Conservation (phyloP, 208 protist species). For the Acanthamoeba triangularis region DNA sequence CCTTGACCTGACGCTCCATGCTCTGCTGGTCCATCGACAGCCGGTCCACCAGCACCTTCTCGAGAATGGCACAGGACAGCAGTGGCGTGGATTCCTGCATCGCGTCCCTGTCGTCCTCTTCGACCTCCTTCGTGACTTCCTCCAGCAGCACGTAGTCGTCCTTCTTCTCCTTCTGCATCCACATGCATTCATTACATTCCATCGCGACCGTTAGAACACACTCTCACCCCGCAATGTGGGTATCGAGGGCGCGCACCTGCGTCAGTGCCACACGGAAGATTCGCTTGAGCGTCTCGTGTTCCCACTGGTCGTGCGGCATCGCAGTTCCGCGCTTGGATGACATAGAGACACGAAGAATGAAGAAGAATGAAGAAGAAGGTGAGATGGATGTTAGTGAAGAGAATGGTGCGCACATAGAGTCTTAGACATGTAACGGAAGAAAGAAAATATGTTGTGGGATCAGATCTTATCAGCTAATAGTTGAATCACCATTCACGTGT, state of each 20-base stretch:
- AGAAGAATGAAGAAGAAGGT: too few species aligned
- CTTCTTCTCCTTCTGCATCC: slow-evolving; percentile 25
- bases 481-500: slow-evolving; percentile 7
- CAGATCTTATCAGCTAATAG: slow-evolving; percentile 68
- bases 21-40: slow-evolving; percentile 31
- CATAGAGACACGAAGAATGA: too few species aligned
- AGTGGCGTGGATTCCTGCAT: slow-evolving; percentile 36
- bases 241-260: not conserved
- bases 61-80: slow-evolving; percentile 54
- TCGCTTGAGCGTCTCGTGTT: slow-evolving; percentile 62
- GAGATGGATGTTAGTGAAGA: too few species aligned
- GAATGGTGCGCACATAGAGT: too few species aligned
- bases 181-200: not conserved
- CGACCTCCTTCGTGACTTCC: not conserved
- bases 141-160: slow-evolving; percentile 63
- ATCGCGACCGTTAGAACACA: too few species aligned
- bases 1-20: slow-evolving; percentile 21
- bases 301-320: slow-evolving; percentile 59
- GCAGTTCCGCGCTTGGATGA: not conserved
- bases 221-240: too few species aligned
- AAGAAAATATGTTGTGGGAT: slow-evolving; percentile 1
- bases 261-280: slow-evolving; percentile 53
- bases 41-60: slow-evolving; percentile 38
- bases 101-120: slow-evolving; percentile 31
- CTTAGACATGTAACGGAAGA: not conserved